Conservation (phyloP, 495 filamentous ascomycete species). For the Copromyces sp. region DNA sequence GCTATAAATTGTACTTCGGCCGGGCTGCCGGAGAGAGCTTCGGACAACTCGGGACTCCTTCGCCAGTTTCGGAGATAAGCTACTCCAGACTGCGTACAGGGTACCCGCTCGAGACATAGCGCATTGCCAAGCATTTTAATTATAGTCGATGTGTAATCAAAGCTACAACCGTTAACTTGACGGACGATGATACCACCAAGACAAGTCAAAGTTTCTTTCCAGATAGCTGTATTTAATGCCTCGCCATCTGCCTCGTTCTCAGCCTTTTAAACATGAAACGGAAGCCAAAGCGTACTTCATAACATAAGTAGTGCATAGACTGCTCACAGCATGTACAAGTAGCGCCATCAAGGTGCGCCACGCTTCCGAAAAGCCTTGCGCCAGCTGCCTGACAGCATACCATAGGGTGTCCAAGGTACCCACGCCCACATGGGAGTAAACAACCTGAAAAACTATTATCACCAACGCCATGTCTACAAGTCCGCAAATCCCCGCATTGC, state of each 20-base stretch:
- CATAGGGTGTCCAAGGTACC: no score
- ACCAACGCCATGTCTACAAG: not conserved
- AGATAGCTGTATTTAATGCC: not conserved
- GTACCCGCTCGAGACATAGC: not conserved
- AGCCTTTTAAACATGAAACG: not conserved
- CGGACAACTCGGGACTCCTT: not conserved
- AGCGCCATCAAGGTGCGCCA: not conserved
- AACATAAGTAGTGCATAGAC: not conserved
- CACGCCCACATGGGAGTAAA: not conserved
- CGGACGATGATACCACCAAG: not conserved
- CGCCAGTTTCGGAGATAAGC: not conserved
- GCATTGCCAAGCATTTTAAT: not conserved
- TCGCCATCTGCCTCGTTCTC: not conserved
- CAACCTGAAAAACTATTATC: not conserved
- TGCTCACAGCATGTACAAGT: not conserved
- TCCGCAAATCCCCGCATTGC: not conserved
- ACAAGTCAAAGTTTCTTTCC: not conserved
- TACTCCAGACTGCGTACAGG: not conserved
- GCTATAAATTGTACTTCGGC: not conserved
- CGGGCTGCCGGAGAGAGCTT: not conserved
- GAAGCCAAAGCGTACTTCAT: not conserved
- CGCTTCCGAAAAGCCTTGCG: not conserved
- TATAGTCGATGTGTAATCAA: not conserved
- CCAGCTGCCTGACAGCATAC: not conserved
- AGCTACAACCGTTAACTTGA: not conserved